phyloP scores from a whole-genome alignment of 441 rosid species.

The Gossypium davidsonii region DNA sequence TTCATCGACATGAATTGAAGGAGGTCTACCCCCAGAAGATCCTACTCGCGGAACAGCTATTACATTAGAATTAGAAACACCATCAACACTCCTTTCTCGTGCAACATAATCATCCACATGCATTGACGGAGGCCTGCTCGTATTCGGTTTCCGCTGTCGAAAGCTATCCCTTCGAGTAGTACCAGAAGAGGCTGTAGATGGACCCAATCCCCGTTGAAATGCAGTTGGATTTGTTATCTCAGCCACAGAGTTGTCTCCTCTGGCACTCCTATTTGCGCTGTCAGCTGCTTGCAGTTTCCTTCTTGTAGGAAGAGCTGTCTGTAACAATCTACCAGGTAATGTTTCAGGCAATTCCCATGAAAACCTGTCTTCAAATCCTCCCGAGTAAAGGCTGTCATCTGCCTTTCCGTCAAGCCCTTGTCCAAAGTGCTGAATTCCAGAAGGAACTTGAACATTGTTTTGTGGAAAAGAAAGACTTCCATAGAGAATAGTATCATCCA shows the following conservation, averaged over 20 bases:
- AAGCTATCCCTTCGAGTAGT: constrained; percentile 79
- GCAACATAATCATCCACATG: constrained; percentile 99
- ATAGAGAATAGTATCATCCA: constrained; percentile 37
- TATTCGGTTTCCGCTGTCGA: constrained; percentile 92
- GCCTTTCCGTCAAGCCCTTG: constrained; percentile 34
- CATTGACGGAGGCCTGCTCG: constrained; percentile 99
- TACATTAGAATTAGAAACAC: constrained; percentile 63
- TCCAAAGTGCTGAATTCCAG: constrained; percentile 34
- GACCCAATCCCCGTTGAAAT: constrained; percentile 60
- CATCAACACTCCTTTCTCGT: constrained; percentile 83
- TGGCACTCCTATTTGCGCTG: constrained; percentile 58
- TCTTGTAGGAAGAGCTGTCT: constrained; percentile 50
- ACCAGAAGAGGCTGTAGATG: constrained; percentile 58
- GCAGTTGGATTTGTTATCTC: constrained; percentile 54
- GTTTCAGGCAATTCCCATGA: constrained; percentile 97
- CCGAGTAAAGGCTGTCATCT: constrained; percentile 51
- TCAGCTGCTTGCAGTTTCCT: constrained; percentile 69
- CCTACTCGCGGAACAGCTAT: constrained; percentile 76
- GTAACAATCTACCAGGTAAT: constrained; percentile 75
- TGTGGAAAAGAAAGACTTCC: constrained; percentile 24
- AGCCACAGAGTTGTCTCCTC: constrained; percentile 61
- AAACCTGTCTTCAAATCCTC: constrained; percentile 65
- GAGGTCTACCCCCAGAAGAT: constrained; percentile 93
- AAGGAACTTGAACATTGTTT: constrained; percentile 28
- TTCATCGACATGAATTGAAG: constrained; percentile 97